Evolutionary conservation across 768 basidiomycete genomes (phyloP), one percentile per base, ranked within the genome.

Genomic region (Amanita pseudoporphyria): DNA sequence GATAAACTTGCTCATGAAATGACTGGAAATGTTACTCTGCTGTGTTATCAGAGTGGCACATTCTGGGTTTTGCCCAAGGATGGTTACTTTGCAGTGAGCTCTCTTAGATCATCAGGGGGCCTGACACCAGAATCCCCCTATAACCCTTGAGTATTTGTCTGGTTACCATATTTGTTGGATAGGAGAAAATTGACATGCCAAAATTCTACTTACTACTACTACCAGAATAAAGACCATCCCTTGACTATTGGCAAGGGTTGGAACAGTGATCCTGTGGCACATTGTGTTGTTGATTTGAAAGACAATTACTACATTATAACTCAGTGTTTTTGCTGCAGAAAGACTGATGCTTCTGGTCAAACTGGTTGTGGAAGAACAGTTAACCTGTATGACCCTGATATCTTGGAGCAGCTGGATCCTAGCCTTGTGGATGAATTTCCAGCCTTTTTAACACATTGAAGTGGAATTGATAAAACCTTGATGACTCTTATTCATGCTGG

Each of bases 401-500:
- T 57, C 12, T 26, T 54, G 31, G 30, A 37, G 9, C 56, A 57
- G 35, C 30, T 57, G 2, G 45, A 47, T 35, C 43, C 47, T 5
- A 39, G 45, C 4, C 41, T 54, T 30, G 43, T 42, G 31, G 53
- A 35, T 31, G 48, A 41, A 14, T 53, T 57, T 49, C 49, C 54
- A 10, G 56, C 56, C 1, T 57, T 57, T 47, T 22, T 54, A 7
- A 57, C 56, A 19, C 45, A 52, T 26, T 26, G 54, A 1, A 57
- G 56, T 49, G 56, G 53, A 4, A 54, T 57, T 51, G 56, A 57
- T 26, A 57, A 57, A 45, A 51, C 48, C 45, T 9, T 54, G 6
- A 52, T 57, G 53, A 49, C 56, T 31, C 35, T 57, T 0, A 54
- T 57, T 21, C 7, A 41, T 3, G 54, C 53, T 37, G 52, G 54